phyloP scores from a whole-genome alignment of 257 asterid species.

The Thymus quinquecostatus region DNA sequence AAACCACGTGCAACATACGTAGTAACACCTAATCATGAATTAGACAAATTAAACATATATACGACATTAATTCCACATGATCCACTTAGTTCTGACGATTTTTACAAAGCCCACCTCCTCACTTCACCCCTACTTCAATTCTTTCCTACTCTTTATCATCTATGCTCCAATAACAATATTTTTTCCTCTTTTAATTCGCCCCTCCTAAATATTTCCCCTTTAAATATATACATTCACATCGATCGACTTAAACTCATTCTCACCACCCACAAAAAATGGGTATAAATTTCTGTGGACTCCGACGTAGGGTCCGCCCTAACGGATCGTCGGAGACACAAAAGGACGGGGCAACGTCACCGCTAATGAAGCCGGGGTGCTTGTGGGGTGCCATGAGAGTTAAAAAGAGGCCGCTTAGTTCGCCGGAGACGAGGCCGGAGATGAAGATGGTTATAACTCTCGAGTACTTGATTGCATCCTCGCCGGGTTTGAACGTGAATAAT shows the following conservation, averaged over 20 bases:
- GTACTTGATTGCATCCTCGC: slow-evolving; percentile 55
- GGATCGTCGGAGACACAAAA: slow-evolving; percentile 24
- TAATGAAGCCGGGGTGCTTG: slow-evolving; percentile 26
- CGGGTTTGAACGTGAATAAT: slow-evolving; percentile 13
- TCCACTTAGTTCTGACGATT: slow-evolving; percentile 7
- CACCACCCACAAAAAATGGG: slow-evolving; percentile 33
- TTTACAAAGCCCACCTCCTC: slow-evolving; percentile 19
- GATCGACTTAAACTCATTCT: not conserved
- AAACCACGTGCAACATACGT: too few relatives aligned
- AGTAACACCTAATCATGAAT: too few relatives aligned
- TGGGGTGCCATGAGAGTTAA: slow-evolving; percentile 18
- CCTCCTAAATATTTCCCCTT: slow-evolving; percentile 12
- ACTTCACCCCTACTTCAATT: too few relatives aligned
- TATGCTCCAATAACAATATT: slow-evolving; percentile 12
- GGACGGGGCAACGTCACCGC: not conserved
- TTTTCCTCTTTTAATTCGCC: slow-evolving; percentile 36
- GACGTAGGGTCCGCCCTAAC: slow-evolving; percentile 1
- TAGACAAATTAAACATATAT: too few relatives aligned
- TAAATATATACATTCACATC: not conserved
- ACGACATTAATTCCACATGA: not conserved
- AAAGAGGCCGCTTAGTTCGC: not conserved
- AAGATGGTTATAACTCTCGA: slow-evolving; percentile 38
- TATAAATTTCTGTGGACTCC: slow-evolving; percentile 39
- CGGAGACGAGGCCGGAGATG: slow-evolving; percentile 22
- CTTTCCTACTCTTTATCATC: not conserved